Conservation (phyloP, 495 filamentous ascomycete genomes). For the Penicillium egyptiacum region DNA sequence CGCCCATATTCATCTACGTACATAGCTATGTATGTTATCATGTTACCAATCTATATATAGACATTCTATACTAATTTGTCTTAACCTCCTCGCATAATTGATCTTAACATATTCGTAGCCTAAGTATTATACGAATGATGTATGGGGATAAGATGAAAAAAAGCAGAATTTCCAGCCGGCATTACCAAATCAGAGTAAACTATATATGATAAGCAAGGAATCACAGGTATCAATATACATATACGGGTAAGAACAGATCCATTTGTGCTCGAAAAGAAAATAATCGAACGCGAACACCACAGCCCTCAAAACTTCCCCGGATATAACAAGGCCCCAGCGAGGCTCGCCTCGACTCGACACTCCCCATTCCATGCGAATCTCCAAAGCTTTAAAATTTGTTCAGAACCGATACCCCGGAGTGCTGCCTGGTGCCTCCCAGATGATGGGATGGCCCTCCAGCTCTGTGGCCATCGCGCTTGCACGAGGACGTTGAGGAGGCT, state of each 20-base stretch:
- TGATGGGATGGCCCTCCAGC: conserved; percentile 25
- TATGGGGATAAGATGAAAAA: too few relatives aligned
- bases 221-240: not conserved
- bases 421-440: conserved; percentile 6
- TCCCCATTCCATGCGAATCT: not conserved
- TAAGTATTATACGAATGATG: too few relatives aligned
- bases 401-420: not conserved
- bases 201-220: not conserved
- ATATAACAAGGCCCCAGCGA: not conserved
- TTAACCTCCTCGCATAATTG: too few relatives aligned
- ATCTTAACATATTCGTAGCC: too few relatives aligned
- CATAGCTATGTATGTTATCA: too few relatives aligned
- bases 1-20: too few relatives aligned
- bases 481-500: conserved; percentile 1
- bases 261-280: not conserved
- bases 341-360: not conserved
- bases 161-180: too few relatives aligned
- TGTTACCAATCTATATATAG: too few relatives aligned
- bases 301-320: not conserved
- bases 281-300: not conserved
- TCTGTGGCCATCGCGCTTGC: conserved; percentile 22
- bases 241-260: not conserved
- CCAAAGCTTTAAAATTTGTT: not conserved
- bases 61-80: too few relatives aligned
- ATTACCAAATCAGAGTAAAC: not conserved